These are phyloP conservation scores for Xylaria acuta DNA, from an alignment of 495 filamentous ascomycete species.

Conservation along the genomic window DNA sequence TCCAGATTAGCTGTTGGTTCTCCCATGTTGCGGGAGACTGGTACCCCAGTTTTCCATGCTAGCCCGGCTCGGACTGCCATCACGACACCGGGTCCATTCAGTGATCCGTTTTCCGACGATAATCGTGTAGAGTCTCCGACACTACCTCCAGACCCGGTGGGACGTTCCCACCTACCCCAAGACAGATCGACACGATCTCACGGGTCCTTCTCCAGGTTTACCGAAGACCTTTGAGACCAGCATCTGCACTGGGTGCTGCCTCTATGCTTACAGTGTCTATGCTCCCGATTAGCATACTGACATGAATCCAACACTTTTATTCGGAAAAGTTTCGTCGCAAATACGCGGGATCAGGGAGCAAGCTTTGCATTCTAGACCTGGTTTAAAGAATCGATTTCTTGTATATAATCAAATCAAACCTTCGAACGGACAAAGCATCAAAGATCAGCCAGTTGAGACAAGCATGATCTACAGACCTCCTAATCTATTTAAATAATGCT, in stretches of 20 bases:
- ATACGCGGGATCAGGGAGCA: conserved; percentile 3
- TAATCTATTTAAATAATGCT: conserved; percentile 17
- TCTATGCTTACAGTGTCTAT: conserved; percentile 26
- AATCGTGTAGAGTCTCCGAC: conserved; percentile 22
- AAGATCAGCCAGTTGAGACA: conserved; percentile 23
- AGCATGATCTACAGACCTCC: conserved; percentile 13
- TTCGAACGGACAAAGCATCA: conserved; percentile 11
- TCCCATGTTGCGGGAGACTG: conserved; percentile 56
- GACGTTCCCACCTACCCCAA: conserved; percentile 52
- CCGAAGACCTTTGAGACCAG: conserved; percentile 56
- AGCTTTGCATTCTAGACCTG: conserved; percentile 12
- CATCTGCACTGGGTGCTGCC: conserved; percentile 29
- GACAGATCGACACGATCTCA: conserved; percentile 51
- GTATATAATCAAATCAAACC: conserved; percentile 23
- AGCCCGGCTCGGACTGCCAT: conserved; percentile 54
- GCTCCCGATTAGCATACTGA: neutral
- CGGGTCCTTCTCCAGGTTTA: conserved; percentile 55
- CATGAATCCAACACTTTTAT: neutral
- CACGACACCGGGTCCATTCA: conserved; percentile 46
- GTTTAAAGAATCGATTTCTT: conserved; percentile 21
- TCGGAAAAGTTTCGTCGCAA: conserved; percentile 11
- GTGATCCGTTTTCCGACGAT: conserved; percentile 46
- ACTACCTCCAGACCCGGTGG: conserved; percentile 46
- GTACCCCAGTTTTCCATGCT: conserved; percentile 50
- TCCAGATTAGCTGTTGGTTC: conserved; percentile 49